phyloP scores from a whole-genome alignment of 2,329 filamentous ascomycete genomes.

The Sphaerulina vaccinii region DNA sequence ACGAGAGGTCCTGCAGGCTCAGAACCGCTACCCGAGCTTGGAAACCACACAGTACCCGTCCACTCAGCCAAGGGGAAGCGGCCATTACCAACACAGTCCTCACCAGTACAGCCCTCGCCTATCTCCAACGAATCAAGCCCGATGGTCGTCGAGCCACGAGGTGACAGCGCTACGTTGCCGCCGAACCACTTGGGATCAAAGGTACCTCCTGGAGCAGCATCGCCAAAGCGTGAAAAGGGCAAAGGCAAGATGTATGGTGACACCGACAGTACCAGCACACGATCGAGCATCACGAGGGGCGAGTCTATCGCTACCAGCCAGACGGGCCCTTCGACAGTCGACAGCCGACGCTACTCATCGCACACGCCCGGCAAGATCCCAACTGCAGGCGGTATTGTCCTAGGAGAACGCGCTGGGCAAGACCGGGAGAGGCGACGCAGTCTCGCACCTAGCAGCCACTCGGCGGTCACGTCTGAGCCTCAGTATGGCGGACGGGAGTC shows the following conservation, averaged over 20 bases:
- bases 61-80: conserved; percentile 3
- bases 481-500: not conserved
- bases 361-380: conserved; percentile 3
- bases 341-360: conserved; percentile 9
- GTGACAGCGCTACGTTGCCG: not conserved
- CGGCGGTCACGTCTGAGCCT: conserved; percentile 1
- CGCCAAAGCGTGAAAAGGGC: conserved; percentile 15
- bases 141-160: conserved; percentile 8
- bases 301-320: conserved; percentile 14
- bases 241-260: conserved; percentile 16
- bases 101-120: not conserved
- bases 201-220: conserved; percentile 7
- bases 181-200: conserved; percentile 7
- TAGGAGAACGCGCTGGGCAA: conserved; percentile 1
- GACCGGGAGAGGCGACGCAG: conserved; percentile 8
- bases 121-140: not conserved
- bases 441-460: conserved; percentile 3
- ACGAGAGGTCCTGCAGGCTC: not conserved
- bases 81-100: conserved; percentile 5
- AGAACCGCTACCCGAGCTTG: conserved; percentile 12
- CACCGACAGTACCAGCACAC: conserved; percentile 14
- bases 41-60: not conserved
- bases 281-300: conserved; percentile 13
- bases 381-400: conserved; percentile 9
- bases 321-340: conserved; percentile 12